A percentile compares a stretch with the other conserved stretches of the same genome.
These are phyloP conservation scores for Saccharomycopsis malanga DNA, from an alignment of 805 yeast genomes.

Conservation along the genomic window DNA sequence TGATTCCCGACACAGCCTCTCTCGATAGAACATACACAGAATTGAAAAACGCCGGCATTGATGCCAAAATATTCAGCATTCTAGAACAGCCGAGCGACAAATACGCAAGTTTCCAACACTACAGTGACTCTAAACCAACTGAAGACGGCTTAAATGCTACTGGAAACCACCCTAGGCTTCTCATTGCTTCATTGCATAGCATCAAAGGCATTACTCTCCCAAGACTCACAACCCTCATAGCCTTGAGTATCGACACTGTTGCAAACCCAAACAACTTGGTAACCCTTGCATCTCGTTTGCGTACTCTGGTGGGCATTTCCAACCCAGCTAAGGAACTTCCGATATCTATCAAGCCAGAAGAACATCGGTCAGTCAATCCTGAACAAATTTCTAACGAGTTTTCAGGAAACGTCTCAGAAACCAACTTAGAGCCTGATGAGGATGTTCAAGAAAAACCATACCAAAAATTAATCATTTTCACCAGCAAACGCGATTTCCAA, in stretches of 20 bases:
- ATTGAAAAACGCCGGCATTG: not conserved
- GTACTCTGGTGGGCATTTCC: not conserved
- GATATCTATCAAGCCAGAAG: not conserved
- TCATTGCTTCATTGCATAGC: not conserved
- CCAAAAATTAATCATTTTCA: not conserved
- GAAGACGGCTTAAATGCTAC: too few relatives aligned
- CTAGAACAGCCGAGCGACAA: not conserved
- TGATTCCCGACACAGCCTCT: slow-evolving; percentile 1
- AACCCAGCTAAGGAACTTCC: too few relatives aligned
- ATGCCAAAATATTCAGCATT: not conserved
- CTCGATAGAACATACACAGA: not conserved
- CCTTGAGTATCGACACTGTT: slow-evolving; percentile 1
- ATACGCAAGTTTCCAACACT: not conserved
- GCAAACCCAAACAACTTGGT: not conserved
- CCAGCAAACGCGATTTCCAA: not conserved
- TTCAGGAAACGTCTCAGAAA: too few relatives aligned
- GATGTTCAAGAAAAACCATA: not conserved
- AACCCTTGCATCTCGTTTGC: not conserved
- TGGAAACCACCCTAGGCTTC: not conserved
- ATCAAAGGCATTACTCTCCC: slow-evolving; percentile 1
- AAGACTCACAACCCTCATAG: not conserved
- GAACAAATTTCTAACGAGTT: too few relatives aligned
- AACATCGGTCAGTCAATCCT: too few relatives aligned
- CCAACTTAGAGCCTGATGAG: not conserved
- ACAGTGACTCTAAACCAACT: not conserved